Evolutionary conservation across 1,139 yeast genomes (phyloP), one percentile per base, ranked within the genome.

Genomic region (Yamadazyma epiphylla): DNA sequence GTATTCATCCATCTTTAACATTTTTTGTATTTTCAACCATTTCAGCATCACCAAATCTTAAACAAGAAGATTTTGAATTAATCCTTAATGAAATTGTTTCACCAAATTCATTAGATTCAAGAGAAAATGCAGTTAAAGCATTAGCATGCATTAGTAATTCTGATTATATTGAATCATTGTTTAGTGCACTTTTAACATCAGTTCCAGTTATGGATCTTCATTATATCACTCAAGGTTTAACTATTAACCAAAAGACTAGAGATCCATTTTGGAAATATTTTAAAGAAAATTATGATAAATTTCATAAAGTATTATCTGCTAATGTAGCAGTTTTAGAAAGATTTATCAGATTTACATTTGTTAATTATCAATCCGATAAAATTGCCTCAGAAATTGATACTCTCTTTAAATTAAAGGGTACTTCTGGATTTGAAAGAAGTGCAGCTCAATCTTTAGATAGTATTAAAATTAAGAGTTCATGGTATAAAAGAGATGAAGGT

Each of bases 181-280:
- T 77, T 21, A 49, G 47, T 1, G 48, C 64, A 39, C 53, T 77
- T 26, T 48, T 67, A 24, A 62, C 65, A 32, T 64, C 67, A 13
- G 58, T 81, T 20, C 83, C 85, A n/a, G 71, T 72, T 26, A 85
- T 84, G 85, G 87, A 84, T 50, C 66, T 76, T 15, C 83, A 79
- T 47, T 79, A 72, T 48, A 57, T 80, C 36, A 71, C 77, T 2
- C 57, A 57, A 11, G 61, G 79, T 13, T 58, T 82, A 27, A 67
- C 80, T 6, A 48, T 59, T 11, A 83, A 81, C 49, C 52, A 70
- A 7, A 50, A 48, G 4, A 65, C 79, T 1, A 74, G 80, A 34
- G 58, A 58, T 31, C 45, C 46, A 17, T 70, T 78, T 43, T 79
- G 87, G 83, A 45, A 58, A 2, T 81, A 61, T 45, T 62, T 83